phyloP scores from a whole-genome alignment of 2,329 filamentous ascomycete genomes.

The Exophiala spinifera region DNA sequence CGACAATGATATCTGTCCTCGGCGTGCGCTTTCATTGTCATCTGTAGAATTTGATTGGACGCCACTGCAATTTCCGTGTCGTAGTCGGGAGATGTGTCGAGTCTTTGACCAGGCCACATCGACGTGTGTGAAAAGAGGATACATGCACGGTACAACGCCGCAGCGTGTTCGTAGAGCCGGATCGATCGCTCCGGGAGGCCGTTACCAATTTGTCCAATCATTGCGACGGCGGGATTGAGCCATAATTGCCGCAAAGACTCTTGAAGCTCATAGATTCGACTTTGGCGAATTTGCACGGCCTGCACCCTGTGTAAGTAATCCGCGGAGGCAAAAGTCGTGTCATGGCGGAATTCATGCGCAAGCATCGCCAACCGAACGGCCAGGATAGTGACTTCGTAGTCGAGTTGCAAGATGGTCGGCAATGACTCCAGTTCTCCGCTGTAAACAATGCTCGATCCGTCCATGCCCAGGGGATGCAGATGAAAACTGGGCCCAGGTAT shows the following conservation, averaged over 20 bases:
- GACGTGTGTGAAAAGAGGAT: slow-evolving; percentile 54
- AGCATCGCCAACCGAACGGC: slow-evolving; percentile 46
- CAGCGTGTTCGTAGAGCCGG: slow-evolving; percentile 45
- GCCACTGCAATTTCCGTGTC: slow-evolving; percentile 46
- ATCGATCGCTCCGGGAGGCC: slow-evolving; percentile 36
- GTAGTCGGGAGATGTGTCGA: slow-evolving; percentile 38
- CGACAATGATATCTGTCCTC: slow-evolving; percentile 41
- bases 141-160: slow-evolving; percentile 49
- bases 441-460: slow-evolving; percentile 38
- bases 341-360: slow-evolving; percentile 40
- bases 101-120: slow-evolving; percentile 51
- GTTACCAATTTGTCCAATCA: slow-evolving; percentile 37
- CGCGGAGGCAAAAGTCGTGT: slow-evolving; percentile 30
- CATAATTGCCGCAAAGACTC: slow-evolving; percentile 39
- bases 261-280: slow-evolving; percentile 38
- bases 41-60: slow-evolving; percentile 44
- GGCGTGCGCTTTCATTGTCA: slow-evolving; percentile 42
- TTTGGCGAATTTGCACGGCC: slow-evolving; percentile 30
- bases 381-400: slow-evolving; percentile 46
- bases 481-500: slow-evolving; percentile 43
- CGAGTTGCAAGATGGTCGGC: slow-evolving; percentile 43
- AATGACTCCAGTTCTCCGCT: slow-evolving; percentile 38
- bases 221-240: slow-evolving; percentile 37
- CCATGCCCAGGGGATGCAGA: slow-evolving; percentile 37
- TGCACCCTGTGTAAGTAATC: slow-evolving; percentile 25